These are phyloP conservation scores for Saccharomycopsis hybrid DNA, from an alignment of 1,139 yeast species.

Conservation along the genomic window DNA sequence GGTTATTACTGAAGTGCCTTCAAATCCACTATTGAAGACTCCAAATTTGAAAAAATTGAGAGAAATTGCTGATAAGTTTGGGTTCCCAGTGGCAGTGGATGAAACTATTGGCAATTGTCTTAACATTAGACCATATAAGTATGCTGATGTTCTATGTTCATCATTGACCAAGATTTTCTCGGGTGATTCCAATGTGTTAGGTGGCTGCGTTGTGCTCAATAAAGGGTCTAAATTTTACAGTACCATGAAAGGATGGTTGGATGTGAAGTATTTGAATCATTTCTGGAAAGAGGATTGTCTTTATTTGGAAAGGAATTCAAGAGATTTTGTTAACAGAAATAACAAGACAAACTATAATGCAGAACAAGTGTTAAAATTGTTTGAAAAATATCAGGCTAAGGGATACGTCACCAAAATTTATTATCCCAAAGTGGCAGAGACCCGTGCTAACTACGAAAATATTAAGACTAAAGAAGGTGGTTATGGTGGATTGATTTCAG, in stretches of 20 bases:
- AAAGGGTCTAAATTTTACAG: slow-evolving; percentile 52
- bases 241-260: slow-evolving; percentile 46
- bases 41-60: slow-evolving; percentile 67
- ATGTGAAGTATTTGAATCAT: slow-evolving; percentile 55
- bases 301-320: slow-evolving; percentile 83
- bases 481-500: slow-evolving; percentile 84
- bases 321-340: slow-evolving; percentile 76
- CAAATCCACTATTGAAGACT: slow-evolving; percentile 81
- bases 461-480: slow-evolving; percentile 72
- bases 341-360: slow-evolving; percentile 63
- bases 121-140: slow-evolving; percentile 75
- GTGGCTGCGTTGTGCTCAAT: slow-evolving; percentile 80
- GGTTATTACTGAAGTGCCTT: slow-evolving; percentile 87
- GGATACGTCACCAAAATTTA: slow-evolving; percentile 55
- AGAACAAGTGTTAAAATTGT: slow-evolving; percentile 40
- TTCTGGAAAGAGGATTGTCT: slow-evolving; percentile 95
- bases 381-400: slow-evolving; percentile 24
- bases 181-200: slow-evolving; percentile 95
- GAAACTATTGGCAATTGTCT: slow-evolving; percentile 91
- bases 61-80: slow-evolving; percentile 57
- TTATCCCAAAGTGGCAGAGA: slow-evolving; percentile 58
- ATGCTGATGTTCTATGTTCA: slow-evolving; percentile 78
- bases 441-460: slow-evolving; percentile 62
- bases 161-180: slow-evolving; percentile 89
- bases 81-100: slow-evolving; percentile 78